These are phyloP conservation scores for Kluyveromyces dobzhanskii DNA, from an alignment of 805 yeast species.

Conservation along the genomic window DNA sequence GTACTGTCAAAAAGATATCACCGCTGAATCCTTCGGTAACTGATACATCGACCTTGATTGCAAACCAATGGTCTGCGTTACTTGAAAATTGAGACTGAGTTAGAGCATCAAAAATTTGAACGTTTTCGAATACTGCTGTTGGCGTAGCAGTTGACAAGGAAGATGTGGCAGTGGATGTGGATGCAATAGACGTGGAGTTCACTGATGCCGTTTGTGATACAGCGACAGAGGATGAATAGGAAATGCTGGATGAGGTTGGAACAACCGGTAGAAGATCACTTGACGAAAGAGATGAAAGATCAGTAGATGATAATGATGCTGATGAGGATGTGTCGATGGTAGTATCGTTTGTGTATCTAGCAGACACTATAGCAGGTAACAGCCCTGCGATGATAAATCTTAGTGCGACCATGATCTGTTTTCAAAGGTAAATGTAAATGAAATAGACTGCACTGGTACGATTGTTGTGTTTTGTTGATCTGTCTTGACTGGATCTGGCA, in stretches of 20 bases:
- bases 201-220: too few relatives aligned
- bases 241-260: too few relatives aligned
- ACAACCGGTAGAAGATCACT: neutral
- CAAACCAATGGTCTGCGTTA: slow-evolving; percentile 22
- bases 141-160: slow-evolving; percentile 1
- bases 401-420: neutral
- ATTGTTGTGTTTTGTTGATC: too few relatives aligned
- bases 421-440: too few relatives aligned
- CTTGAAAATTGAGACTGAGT: slow-evolving; percentile 16
- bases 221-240: too few relatives aligned
- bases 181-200: neutral
- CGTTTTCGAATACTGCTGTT: slow-evolving; percentile 13
- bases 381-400: neutral
- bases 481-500: too few relatives aligned
- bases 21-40: slow-evolving; percentile 15
- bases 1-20: slow-evolving; percentile 18
- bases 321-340: neutral
- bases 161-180: neutral
- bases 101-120: slow-evolving; percentile 19
- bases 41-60: slow-evolving; percentile 19
- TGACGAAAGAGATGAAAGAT: neutral
- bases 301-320: neutral
- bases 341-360: neutral
- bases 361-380: neutral
- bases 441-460: too few relatives aligned